Base-by-base conservation (phyloP, 371 early-diverging fungal genomes). In the Thermomucor indicae-seudaticae region DNA sequence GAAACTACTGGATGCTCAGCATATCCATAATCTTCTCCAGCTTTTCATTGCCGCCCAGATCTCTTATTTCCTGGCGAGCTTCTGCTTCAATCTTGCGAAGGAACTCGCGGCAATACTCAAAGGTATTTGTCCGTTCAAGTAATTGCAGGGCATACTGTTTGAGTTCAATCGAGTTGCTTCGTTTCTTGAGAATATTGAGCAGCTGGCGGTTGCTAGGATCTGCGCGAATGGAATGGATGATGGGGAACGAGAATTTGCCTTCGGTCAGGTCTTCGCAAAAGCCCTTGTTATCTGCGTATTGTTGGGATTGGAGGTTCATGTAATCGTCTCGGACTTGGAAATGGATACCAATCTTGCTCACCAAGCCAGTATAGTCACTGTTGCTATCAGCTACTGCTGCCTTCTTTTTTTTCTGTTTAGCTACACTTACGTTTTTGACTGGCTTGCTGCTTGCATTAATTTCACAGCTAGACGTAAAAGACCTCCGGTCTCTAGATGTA, bases 321-420 rank as follows among this genome's bases (percentile, higher is more conserved):
- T 91, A 95, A 62, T 98, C 98, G 64, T 98, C 98, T 23, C 97
- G 83, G 47, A 98, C 89, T 73, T 97, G 98, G 55, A 90, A 98
- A 49, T 90, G 90, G 27, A 90, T 85, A 3, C 97, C 98, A 32
- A 98, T 81, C 44, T 89, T 62, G 58, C 91, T 84, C 1, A 95
- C 95, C 44, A 97, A 70, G 2, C 65, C 74, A 8, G 90, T 83
- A 60, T 81, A 94, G 51, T 96, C 90, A 7, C 76, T 75, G 45
- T 34, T 38, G 38, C 37, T 37, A 16, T 32, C 32, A 32, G 32
- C 7, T 14, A 44, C 20, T 27, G 2, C n/a, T n/a, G n/a, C n/a
- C n/a, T n/a, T n/a, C n/a, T n/a, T 43, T 25, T 7, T 23, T 44
- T 47, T 47, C 22, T 27, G 30, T n/a, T 31, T 17, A 23, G 20